Conservation (phyloP, 495 filamentous ascomycete species). For the Xylaria palmicola region DNA sequence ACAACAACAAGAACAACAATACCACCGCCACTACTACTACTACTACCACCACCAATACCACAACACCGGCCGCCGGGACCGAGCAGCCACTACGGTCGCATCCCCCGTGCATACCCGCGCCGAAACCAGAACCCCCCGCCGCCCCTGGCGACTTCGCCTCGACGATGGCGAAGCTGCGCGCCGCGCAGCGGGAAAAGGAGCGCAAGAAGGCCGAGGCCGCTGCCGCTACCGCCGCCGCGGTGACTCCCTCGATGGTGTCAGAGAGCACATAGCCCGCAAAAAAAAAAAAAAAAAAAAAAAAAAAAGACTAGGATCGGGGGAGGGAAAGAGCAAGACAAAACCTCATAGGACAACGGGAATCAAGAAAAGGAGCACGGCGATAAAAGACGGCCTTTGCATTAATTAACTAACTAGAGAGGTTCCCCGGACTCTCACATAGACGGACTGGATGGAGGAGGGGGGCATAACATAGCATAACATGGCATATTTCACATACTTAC, state of each 20-base stretch:
- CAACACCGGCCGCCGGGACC: neutral
- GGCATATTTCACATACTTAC: too few species aligned
- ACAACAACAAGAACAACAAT: neutral
- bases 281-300: neutral
- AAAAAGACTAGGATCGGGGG: neutral
- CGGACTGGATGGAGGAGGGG: too few species aligned
- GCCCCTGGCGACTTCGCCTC: constrained; percentile 27
- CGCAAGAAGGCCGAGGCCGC: constrained; percentile 24
- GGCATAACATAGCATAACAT: too few species aligned
- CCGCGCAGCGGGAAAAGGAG: constrained; percentile 41
- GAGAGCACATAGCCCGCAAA: neutral
- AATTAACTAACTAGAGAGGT: too few species aligned
- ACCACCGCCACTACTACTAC: neutral
- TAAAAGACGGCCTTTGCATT: too few species aligned
- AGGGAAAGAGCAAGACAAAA: neutral
- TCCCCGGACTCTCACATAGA: too few species aligned
- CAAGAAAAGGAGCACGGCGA: too few species aligned
- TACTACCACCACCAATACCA: neutral
- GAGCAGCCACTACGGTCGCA: neutral
- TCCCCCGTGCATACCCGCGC: neutral
- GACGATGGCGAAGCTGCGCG: constrained; percentile 40
- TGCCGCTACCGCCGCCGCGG: neutral
- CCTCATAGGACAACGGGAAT: too few species aligned
- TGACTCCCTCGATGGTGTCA: neutral
- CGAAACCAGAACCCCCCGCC: neutral